Conservation (phyloP, 257 asterid genomes). For the Penstemon davidsonii region DNA sequence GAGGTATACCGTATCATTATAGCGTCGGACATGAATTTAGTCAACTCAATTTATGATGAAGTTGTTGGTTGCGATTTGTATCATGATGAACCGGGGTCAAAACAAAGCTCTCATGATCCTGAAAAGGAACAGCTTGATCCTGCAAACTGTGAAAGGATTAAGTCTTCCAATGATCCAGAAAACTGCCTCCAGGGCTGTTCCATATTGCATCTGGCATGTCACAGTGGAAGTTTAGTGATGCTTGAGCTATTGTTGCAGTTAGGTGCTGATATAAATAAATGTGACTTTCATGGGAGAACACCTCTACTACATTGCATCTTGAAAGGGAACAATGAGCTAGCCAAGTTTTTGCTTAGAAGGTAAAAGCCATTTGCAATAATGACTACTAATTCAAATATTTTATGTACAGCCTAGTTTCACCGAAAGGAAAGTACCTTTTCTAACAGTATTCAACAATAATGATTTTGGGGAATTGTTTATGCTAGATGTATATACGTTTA, state of each 20-base stretch:
- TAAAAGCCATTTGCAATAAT: conserved; percentile 29
- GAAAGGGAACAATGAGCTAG: conserved; percentile 68
- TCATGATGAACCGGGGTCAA: conserved; percentile 42
- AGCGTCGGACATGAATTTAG: conserved; percentile 54
- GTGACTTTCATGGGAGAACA: conserved; percentile 85
- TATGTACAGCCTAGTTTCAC: conserved; percentile 12
- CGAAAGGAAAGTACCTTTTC: conserved; percentile 1
- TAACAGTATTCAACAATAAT: not conserved
- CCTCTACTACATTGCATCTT: conserved; percentile 90
- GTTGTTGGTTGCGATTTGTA: conserved; percentile 42
- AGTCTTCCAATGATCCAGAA: conserved; percentile 47
- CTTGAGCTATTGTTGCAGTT: conserved; percentile 89
- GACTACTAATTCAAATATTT: not conserved
- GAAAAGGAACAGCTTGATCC: conserved; percentile 49
- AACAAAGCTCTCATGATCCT: conserved; percentile 34
- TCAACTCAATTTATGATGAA: conserved; percentile 68
- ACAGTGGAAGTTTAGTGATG: conserved; percentile 63
- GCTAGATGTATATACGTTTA: not conserved
- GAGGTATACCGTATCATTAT: conserved; percentile 64
- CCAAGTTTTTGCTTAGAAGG: conserved; percentile 91
- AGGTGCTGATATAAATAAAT: conserved; percentile 78
- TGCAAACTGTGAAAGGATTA: conserved; percentile 45
- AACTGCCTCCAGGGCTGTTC: conserved; percentile 75
- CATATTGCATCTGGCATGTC: conserved; percentile 88
- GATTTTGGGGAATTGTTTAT: not conserved